Evolutionary conservation across 192 early-diverging fungal species (phyloP).

Genomic region (Coemansia sp.): DNA sequence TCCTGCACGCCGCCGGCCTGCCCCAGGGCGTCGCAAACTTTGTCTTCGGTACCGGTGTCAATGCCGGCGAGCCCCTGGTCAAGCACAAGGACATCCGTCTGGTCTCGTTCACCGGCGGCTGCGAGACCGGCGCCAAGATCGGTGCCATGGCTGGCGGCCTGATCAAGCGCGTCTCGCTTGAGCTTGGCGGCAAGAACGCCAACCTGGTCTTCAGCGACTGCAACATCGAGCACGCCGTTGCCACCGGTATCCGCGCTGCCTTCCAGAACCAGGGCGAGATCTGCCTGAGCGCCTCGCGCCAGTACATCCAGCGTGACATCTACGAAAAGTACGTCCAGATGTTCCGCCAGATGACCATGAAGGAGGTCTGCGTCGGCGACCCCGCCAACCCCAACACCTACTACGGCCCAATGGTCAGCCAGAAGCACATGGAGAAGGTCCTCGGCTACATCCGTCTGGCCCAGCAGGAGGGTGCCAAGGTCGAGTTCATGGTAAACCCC

Average conservation of each 20-base stretch:
- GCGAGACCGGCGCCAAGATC: constrained; percentile 63
- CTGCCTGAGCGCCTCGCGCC: constrained; percentile 72
- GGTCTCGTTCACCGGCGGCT: constrained; percentile 78
- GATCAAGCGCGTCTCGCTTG: constrained; percentile 77
- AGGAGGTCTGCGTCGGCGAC: constrained; percentile 66
- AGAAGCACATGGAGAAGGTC: constrained; percentile 70
- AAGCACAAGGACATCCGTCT: constrained; percentile 64
- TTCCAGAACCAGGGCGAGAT: constrained; percentile 80
- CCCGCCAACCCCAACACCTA: constrained; percentile 61
- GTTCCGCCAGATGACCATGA: constrained; percentile 42
- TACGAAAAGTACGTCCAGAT: constrained; percentile 64
- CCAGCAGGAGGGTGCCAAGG: constrained; percentile 57
- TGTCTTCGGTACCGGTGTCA: constrained; percentile 72
- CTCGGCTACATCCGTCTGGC: constrained; percentile 64
- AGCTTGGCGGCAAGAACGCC: constrained; percentile 85
- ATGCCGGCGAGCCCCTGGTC: constrained; percentile 69
- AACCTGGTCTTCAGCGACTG: constrained; percentile 77
- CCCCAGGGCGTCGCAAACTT: constrained; percentile 84
- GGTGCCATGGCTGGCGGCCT: constrained; percentile 60
- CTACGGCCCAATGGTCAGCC: constrained; percentile 72
- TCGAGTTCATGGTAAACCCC: constrained; percentile 50
- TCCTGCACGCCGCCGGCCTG: constrained; percentile 68
- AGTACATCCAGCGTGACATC: constrained; percentile 69
- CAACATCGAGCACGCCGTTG: constrained; percentile 66
- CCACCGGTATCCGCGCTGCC: constrained; percentile 59